phyloP scores from a whole-genome alignment of 1,284 basidiomycete species.

The Rhodotorula sp. region DNA sequence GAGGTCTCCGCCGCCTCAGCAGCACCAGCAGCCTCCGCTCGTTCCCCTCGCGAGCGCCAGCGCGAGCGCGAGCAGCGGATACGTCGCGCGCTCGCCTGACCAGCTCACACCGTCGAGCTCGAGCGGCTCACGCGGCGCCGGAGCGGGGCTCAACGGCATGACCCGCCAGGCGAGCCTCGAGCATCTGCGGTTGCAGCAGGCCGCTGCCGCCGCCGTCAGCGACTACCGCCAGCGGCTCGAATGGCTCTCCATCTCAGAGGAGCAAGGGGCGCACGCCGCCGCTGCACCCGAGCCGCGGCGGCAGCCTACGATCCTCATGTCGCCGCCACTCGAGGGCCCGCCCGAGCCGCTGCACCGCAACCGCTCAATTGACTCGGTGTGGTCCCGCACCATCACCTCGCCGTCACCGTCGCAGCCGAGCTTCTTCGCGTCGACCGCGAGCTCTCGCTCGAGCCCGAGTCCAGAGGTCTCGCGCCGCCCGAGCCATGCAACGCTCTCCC shows the following conservation, averaged over 20 bases:
- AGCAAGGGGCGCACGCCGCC: neutral
- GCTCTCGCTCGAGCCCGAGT: neutral
- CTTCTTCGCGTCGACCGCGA: neutral
- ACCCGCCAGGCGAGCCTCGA: conserved; percentile 18
- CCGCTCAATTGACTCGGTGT: conserved; percentile 12
- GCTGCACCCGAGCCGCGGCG: neutral
- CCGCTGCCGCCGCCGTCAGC: neutral
- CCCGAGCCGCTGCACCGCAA: neutral
- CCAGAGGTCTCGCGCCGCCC: neutral
- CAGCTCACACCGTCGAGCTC: too few relatives aligned
- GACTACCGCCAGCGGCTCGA: conserved; percentile 3
- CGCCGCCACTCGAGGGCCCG: conserved; percentile 2
- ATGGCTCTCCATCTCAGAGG: neutral
- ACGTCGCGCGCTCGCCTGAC: too few relatives aligned
- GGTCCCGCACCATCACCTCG: neutral
- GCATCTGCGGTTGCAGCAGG: neutral
- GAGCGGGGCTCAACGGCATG: neutral
- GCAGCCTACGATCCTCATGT: conserved; percentile 28
- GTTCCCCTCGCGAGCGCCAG: neutral
- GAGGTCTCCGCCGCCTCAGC: neutral
- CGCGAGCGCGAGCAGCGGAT: too few relatives aligned
- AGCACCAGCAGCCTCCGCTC: neutral
- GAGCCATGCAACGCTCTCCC: conserved; percentile 7
- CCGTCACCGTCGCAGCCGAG: neutral
- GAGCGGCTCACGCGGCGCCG: neutral